Evolutionary conservation across 2,329 filamentous ascomycete species (phyloP), one percentile per base, ranked within the genome.

Genomic region (Clonostachys sp.): DNA sequence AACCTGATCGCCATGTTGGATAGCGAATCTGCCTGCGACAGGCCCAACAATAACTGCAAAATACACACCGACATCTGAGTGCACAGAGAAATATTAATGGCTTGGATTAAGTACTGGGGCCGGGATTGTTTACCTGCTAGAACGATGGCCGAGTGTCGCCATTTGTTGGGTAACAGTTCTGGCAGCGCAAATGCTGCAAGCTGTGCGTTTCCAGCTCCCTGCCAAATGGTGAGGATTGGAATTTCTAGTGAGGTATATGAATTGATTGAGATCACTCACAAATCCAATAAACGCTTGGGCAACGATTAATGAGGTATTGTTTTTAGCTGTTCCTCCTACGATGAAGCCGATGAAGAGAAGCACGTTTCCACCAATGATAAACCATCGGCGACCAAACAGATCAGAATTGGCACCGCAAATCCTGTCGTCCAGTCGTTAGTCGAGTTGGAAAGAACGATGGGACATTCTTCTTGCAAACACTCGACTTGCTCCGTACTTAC

Each of bases 101-200:
- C 8, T 30, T 30, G 24, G 24, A 30, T 10, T 4, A 30, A 10
- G 24, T 10, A 30, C 8, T 30, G 24, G 8, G 24, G 9, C 2
- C 24, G 3, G 24, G 8, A 30, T 30, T 10, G 10, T 18, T 64
- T 53, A 52, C 72, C 69, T 50, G 9, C 12, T 41, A 75, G 58
- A 3, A 69, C 66, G 47, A 73, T 65, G 35, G 63, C 66, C 33
- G 67, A 69, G 52, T 74, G 68, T 46, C 71, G 57, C 69, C 70
- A 74, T 54, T 74, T 75, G 57, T 74, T 74, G 1, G 71, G 71
- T 3, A 76, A 62, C 18, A 76, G 63, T 50, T 74, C 71, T 6
- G 71, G 68, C 8, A 75, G 63, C 8, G 67, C 70, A 54, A 74
- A 72, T 39, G 68, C 70, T 14, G 67, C 71, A 46, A 71, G 59